phyloP scores from a whole-genome alignment of 2,329 filamentous ascomycete species.

The Talaromyces sp. region DNA sequence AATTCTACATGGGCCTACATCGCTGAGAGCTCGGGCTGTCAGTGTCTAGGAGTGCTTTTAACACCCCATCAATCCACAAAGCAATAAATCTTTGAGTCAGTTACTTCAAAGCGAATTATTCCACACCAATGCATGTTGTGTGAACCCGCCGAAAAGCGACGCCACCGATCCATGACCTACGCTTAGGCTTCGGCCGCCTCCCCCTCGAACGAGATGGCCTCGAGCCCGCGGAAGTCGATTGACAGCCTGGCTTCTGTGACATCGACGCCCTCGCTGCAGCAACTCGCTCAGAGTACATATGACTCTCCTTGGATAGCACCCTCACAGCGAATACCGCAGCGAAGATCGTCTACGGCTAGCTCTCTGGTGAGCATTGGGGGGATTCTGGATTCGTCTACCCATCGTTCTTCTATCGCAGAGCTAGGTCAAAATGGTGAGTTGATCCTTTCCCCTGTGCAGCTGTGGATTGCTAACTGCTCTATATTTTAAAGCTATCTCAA shows the following conservation, averaged over 20 bases:
- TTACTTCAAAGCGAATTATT: not conserved
- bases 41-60: not conserved
- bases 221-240: conserved; percentile 62
- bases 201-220: conserved; percentile 55
- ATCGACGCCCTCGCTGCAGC: conserved; percentile 52
- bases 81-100: not conserved
- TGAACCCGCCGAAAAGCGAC: not conserved
- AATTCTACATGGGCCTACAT: conserved; percentile 15
- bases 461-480: conserved; percentile 14
- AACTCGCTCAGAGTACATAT: conserved; percentile 44
- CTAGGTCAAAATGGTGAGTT: conserved; percentile 74
- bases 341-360: conserved; percentile 81
- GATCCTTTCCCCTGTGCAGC: not conserved
- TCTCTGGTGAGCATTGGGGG: conserved; percentile 86
- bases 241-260: conserved; percentile 62
- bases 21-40: conserved; percentile 16
- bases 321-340: conserved; percentile 38
- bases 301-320: conserved; percentile 37
- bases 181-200: conserved; percentile 18
- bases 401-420: conserved; percentile 64
- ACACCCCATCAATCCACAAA: not conserved
- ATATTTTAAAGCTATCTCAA: conserved; percentile 71
- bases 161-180: conserved; percentile 14
- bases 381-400: conserved; percentile 67
- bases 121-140: not conserved